Evolutionary conservation across 306 rosid genomes (phyloP).

Genomic region (Quercus glauca): DNA sequence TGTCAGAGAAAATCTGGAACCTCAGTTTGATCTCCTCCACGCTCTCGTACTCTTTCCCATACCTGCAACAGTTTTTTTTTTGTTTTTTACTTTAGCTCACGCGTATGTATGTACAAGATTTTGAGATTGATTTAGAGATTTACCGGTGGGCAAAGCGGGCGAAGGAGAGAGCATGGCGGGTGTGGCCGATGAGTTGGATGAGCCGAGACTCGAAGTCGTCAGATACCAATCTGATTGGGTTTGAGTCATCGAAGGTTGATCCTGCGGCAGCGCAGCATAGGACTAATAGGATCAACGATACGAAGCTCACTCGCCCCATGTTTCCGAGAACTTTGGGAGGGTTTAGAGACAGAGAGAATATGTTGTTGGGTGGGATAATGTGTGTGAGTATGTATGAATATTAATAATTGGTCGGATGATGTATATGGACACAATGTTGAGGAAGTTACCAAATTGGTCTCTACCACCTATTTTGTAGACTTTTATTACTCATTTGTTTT

Average conservation of each 20-base stretch:
- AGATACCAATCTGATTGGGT: slow-evolving; percentile 63
- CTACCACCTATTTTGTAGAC: too few relatives aligned
- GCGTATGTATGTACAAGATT: background rate
- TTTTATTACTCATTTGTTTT: too few relatives aligned
- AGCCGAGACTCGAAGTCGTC: slow-evolving; percentile 52
- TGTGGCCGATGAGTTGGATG: slow-evolving; percentile 53
- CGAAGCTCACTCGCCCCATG: slow-evolving; percentile 51
- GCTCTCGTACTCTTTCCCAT: slow-evolving; percentile 63
- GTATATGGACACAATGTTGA: too few relatives aligned
- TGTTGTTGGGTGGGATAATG: too few relatives aligned
- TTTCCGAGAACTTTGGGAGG: background rate
- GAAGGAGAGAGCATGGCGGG: slow-evolving; percentile 54
- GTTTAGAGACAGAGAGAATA: too few relatives aligned
- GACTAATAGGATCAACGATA: slow-evolving; percentile 29
- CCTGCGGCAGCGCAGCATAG: slow-evolving; percentile 43
- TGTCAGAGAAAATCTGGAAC: slow-evolving; percentile 63
- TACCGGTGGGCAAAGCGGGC: slow-evolving; percentile 76
- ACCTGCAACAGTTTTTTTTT: slow-evolving; percentile 18
- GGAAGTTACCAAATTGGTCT: too few relatives aligned
- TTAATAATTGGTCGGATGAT: too few relatives aligned
- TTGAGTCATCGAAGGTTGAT: slow-evolving; percentile 64
- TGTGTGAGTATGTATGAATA: too few relatives aligned
- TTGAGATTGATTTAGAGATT: background rate
- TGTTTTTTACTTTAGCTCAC: background rate
- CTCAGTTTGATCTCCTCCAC: slow-evolving; percentile 68